Base-by-base conservation (phyloP, 176 grass and related monocot species). In the Eremochloa ophiuroides region DNA sequence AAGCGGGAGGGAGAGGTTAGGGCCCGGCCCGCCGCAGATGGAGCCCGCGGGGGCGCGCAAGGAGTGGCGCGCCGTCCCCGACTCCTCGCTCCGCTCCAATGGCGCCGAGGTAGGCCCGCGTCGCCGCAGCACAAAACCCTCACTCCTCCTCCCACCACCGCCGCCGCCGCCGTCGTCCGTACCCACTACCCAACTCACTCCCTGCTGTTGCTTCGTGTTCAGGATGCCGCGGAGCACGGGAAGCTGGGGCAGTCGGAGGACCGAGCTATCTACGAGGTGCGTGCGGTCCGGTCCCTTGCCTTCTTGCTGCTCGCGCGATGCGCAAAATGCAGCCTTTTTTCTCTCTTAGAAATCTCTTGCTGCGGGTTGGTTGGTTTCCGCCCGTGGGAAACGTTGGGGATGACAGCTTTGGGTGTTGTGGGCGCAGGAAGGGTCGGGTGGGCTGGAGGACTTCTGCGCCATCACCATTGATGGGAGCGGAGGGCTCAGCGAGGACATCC, bases 11-110 rank as follows among this genome's bases (percentile, higher is more conserved):
- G 31, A 62, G 66, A 59, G 3, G 39, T 22, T 58, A 65, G 46
- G 42, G 35, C 22, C 22, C 25, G 76, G 28, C 42, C 51, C 30
- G 33, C 66, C 34, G 47, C 67, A 25, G 56, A 90, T 90, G 88
- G 88, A 90, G 60, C 23, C 60, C 67, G 29, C 66, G 69, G 87
- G 63, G 80, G 83, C 80, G 66, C 86, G 91, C 76, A 95, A 99
- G 93, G 96, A 99, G 87, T 99, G 96, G 96, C 86, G 96, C 70
- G 91, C 93, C 62, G 91, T 95, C 79, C 87, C 96, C 81, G 91
- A 95, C 22, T 71, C 78, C 41, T 65, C 96, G 6, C 90, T 84
- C 66, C 93, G 87, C 77, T 75, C 76, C 85, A 89, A 89, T 91
- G 96, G 81, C 79, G 58, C 67, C 71, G 93, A 95, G 93, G 96